A percentile compares a stretch with the other conserved stretches of the same genome.
Evolutionary conservation across 2,329 filamentous ascomycete species (phyloP).

Genomic region (Diaporthe vexans): DNA sequence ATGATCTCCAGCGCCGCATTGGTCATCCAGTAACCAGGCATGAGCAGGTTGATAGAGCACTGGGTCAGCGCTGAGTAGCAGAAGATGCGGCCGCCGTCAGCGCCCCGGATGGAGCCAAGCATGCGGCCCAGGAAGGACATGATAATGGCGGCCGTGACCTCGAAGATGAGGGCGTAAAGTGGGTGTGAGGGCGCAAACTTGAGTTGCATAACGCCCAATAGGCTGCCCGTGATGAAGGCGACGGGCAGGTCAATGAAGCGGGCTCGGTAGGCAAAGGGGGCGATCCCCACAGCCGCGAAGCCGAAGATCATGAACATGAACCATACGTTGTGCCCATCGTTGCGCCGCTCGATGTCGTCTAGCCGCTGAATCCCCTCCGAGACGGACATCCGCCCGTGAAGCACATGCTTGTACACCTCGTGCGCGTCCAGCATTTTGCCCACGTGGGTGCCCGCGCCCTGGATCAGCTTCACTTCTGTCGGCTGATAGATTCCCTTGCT

Average conservation of each 20-base stretch:
- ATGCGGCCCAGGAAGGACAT: constrained; percentile 28
- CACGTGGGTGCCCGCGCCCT: constrained; percentile 17
- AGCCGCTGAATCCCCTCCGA: background rate
- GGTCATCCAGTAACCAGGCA: constrained; percentile 33
- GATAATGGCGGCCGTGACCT: constrained; percentile 7
- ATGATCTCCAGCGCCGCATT: constrained; percentile 23
- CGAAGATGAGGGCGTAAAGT: constrained; percentile 22
- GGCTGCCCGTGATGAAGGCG: constrained; percentile 24
- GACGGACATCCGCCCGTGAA: constrained; percentile 14
- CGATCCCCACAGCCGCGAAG: constrained; percentile 22
- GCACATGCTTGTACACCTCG: constrained; percentile 27
- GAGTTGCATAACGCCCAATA: constrained; percentile 22
- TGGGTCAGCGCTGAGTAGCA: constrained; percentile 27
- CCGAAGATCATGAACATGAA: constrained; percentile 31
- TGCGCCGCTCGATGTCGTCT: constrained; percentile 16
- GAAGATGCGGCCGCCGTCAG: constrained; percentile 17
- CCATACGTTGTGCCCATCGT: constrained; percentile 22
- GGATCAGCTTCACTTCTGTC: constrained; percentile 12
- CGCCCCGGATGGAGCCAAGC: constrained; percentile 2
- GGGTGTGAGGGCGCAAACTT: constrained; percentile 20
- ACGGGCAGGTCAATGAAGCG: constrained; percentile 30
- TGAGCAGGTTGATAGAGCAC: constrained; percentile 29
- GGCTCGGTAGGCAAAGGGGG: constrained; percentile 2
- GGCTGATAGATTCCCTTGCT: background rate
- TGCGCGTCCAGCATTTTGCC: constrained; percentile 25